phyloP scores from a whole-genome alignment of 257 asterid species.

The Plectranthus barbatus region DNA sequence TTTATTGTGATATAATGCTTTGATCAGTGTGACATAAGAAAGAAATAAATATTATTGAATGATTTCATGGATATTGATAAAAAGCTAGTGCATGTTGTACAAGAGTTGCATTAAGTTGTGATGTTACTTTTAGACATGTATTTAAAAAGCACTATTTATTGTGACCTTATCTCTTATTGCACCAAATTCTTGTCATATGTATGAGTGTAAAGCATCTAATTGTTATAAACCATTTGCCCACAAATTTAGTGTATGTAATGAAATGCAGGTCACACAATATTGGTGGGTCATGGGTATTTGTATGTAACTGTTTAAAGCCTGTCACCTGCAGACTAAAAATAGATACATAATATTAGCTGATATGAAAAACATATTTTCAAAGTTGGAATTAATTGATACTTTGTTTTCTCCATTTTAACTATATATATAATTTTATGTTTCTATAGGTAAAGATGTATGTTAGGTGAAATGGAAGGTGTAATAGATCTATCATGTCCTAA shows the following conservation, averaged over 20 bases:
- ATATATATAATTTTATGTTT: too few relatives aligned
- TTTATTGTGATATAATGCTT: conserved; percentile 6
- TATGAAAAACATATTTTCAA: too few relatives aligned
- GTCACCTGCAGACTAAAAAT: conserved; percentile 8
- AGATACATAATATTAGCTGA: too few relatives aligned
- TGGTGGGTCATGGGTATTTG: conserved; percentile 7
- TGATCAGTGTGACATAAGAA: conserved; percentile 19
- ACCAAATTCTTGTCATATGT: background rate
- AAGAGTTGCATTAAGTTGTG: conserved; percentile 12
- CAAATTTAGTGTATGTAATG: conserved; percentile 16
- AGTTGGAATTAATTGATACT: too few relatives aligned
- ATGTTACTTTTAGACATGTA: conserved; percentile 13
- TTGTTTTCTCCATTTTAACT: too few relatives aligned
- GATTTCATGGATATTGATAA: too few relatives aligned
- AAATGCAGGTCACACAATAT: conserved; percentile 18
- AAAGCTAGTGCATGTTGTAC: background rate
- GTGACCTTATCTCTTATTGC: conserved; percentile 12
- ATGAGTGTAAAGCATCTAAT: background rate
- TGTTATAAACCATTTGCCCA: conserved; percentile 9
- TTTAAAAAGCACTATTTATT: background rate
- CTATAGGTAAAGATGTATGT: too few relatives aligned
- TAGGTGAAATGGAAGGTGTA: too few relatives aligned
- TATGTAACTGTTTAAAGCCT: conserved; percentile 5
- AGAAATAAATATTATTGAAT: background rate
- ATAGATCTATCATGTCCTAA: too few relatives aligned